These are phyloP conservation scores for Ambrosia trifida DNA, from an alignment of 129 eudicot species.

Conservation along the genomic window DNA sequence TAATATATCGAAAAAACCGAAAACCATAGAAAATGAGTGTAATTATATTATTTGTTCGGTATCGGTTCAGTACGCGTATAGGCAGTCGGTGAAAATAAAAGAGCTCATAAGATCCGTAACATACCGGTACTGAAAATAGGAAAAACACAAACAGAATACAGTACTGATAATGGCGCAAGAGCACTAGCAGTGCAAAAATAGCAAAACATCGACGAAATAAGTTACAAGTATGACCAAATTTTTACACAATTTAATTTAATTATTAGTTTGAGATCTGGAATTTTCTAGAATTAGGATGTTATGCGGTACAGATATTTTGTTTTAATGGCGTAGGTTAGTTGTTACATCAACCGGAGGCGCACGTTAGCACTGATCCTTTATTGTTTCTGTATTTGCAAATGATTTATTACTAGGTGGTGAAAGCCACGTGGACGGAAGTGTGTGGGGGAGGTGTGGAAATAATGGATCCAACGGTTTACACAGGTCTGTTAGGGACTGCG, in stretches of 20 bases:
- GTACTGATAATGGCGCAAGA: neutral
- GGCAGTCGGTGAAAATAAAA: too few relatives aligned
- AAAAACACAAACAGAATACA: too few relatives aligned
- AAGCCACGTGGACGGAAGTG: constrained; percentile 59
- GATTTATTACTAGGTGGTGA: constrained; percentile 58
- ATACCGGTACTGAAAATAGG: too few relatives aligned
- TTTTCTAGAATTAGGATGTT: neutral
- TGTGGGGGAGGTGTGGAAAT: constrained; percentile 34
- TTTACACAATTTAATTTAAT: neutral
- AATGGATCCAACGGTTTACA: constrained; percentile 60
- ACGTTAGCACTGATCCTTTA: constrained; percentile 16
- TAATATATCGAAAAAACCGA: too few relatives aligned
- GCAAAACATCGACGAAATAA: neutral
- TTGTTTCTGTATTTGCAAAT: constrained; percentile 5
- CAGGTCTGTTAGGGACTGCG: constrained; percentile 85
- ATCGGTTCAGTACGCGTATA: too few relatives aligned
- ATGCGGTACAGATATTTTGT: neutral
- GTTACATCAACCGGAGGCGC: neutral
- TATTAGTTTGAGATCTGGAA: constrained; percentile 24
- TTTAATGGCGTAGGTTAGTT: constrained; percentile 5
- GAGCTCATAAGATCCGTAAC: too few relatives aligned
- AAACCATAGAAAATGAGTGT: too few relatives aligned
- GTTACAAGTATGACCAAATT: neutral
- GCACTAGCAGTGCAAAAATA: neutral
- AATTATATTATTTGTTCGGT: too few relatives aligned